Base-by-base conservation (phyloP, 2,329 filamentous ascomycete genomes). In the Aureobasidium sp. region DNA sequence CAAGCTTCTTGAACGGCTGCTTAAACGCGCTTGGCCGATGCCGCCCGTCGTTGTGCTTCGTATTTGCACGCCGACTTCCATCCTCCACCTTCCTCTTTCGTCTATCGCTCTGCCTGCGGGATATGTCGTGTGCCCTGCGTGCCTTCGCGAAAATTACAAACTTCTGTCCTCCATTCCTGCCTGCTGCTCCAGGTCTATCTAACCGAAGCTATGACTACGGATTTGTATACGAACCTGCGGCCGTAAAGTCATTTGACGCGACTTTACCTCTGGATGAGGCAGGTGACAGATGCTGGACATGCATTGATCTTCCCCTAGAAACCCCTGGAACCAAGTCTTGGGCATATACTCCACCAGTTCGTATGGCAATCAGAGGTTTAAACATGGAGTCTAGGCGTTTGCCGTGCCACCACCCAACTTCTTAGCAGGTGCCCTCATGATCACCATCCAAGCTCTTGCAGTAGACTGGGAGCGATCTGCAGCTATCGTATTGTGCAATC, bases 41-140 rank as follows among this genome's bases (percentile, higher is more conserved):
- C 50, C 36, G 49, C 49, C 50, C 25, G 50, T 42, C 25, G 50
- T 42, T 36, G 50, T 13, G 50, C 50, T 54, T 54, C 50, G 50
- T 54, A 54, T 53, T 53, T 27, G 41, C 37, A 42, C 27, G 34
- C 27, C 25, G 25, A 39, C 25, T 14, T 53, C 34, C 50, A 41
- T 34, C n/a, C 36, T 25, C 21, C 37, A 54, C 50, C 50, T 54
- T 54, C 50, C 50, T 54, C 37, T 54, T 54, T 54, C 50, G 50
- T 21, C 50, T 2, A 54, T 54, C 50, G 50, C 50, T 42, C 50
- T 41, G 41, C 8, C n/a, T 54, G 27, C 37, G 27, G 30, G 9
- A 25, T 21, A 42, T 54, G 50, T 41, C 50, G 50, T 8, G 50
- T 42, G 50, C 50, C 37, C 29, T 8, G 50, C 50, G 50, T 42